These are phyloP conservation scores for Suillus cothurnatus DNA, from an alignment of 768 basidiomycete species.

Conservation along the genomic window DNA sequence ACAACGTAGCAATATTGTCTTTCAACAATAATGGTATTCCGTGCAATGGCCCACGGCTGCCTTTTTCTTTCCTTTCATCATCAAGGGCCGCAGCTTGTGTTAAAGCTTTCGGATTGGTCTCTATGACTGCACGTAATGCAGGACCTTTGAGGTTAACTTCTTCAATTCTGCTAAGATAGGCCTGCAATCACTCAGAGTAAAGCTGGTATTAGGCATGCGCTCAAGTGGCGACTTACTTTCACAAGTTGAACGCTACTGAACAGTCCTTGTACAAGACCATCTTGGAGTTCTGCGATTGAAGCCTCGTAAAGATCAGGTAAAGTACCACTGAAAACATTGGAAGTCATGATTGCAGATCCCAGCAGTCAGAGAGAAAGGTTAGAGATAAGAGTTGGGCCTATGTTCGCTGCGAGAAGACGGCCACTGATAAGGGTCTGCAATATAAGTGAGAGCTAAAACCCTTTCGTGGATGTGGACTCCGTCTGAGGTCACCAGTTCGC, in stretches of 20 bases:
- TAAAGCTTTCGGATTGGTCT: slow-evolving; percentile 34
- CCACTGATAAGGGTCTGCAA: background rate
- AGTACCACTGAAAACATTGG: background rate
- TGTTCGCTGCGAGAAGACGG: background rate
- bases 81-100: slow-evolving; percentile 33
- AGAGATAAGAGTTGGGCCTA: background rate
- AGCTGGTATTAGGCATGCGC: background rate
- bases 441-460: background rate
- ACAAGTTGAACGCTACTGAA: slow-evolving; percentile 42
- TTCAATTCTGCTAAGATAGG: slow-evolving; percentile 39
- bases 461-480: background rate
- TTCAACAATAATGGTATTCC: slow-evolving; percentile 36
- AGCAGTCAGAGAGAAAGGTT: background rate
- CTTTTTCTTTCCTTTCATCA: slow-evolving; percentile 22
- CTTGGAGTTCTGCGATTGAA: slow-evolving; percentile 35
- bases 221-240: slow-evolving; percentile 20
- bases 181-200: slow-evolving; percentile 19
- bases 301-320: slow-evolving; percentile 42
- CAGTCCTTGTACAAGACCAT: slow-evolving; percentile 28
- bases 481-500: background rate
- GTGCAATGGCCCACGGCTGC: slow-evolving; percentile 29
- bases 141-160: slow-evolving; percentile 39
- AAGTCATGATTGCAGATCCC: background rate
- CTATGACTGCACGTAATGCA: slow-evolving; percentile 36
- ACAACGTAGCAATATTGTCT: slow-evolving; percentile 26